Conservation (phyloP, 164 flowering plant genomes). For the Umbilicus rupestris region DNA sequence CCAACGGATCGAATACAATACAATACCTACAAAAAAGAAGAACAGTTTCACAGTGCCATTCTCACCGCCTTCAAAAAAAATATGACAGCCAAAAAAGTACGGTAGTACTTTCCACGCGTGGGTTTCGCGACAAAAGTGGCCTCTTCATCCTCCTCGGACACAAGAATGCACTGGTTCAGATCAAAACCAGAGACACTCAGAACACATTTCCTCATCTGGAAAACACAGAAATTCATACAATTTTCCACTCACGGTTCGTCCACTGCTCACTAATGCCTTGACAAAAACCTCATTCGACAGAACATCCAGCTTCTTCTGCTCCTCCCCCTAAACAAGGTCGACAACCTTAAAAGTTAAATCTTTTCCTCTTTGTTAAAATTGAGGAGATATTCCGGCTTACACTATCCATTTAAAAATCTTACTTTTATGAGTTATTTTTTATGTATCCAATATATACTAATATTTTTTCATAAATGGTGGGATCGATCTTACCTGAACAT, state of each 20-base stretch:
- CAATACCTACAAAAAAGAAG: conserved; percentile 44
- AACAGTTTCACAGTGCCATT: not conserved
- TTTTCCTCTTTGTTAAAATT: too few relatives aligned
- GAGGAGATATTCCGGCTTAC: too few relatives aligned
- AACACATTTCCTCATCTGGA: not conserved
- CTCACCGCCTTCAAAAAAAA: not conserved
- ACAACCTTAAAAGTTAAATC: not conserved
- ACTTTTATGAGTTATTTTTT: too few relatives aligned
- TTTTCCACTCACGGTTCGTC: conserved; percentile 65
- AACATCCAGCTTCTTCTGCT: conserved; percentile 96
- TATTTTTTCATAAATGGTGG: too few relatives aligned
- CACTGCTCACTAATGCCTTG: conserved; percentile 91
- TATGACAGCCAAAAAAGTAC: not conserved
- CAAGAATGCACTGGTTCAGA: conserved; percentile 67
- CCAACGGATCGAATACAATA: conserved; percentile 93
- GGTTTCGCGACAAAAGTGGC: conserved; percentile 78
- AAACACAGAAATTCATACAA: not conserved
- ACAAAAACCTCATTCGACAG: conserved; percentile 94
- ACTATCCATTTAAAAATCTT: too few relatives aligned
- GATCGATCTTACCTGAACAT: conserved; percentile 70
- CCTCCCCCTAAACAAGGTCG: conserved; percentile 59
- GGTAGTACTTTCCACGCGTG: conserved; percentile 69
- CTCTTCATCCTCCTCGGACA: conserved; percentile 98
- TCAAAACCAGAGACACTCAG: not conserved
- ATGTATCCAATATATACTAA: too few relatives aligned